Base-by-base conservation (phyloP, 2,329 filamentous ascomycete species). In the Meredithiella fracta region DNA sequence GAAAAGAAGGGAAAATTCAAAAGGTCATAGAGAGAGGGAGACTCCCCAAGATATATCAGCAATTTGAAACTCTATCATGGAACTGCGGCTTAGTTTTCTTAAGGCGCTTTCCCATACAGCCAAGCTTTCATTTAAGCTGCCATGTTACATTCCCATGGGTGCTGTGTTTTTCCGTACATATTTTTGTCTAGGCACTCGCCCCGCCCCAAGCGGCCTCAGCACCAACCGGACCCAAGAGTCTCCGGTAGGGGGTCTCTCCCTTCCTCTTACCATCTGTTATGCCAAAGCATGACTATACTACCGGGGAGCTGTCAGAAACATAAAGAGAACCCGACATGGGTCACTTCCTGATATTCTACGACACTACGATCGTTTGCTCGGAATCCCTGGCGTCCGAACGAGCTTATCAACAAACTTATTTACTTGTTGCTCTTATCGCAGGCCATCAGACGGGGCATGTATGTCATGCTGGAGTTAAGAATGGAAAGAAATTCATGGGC, bases 1-100 rank as follows among this genome's bases (percentile, higher is more conserved):
- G 53, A 54, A 63, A 52, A 62, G 57, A 47, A 25, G 52, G 38
- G 40, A 38, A 49, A 26, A 20, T 3, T 7, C 11, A 44, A 17
- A 44, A 8, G 17, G 8, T n/a, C 8, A 20, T n/a, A 4, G 17
- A 22, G 20, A 44, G 40, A 44, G 20, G 40, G 20, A 44, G 40
- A 22, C 3, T 22, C 40, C 15, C 40, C 8, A n/a, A n/a, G 15
- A 17, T 44, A 44, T 44, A 44, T 44, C 40, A 44, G 40, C 40
- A 44, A n/a, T 20, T 44, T 44, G 2, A 3, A 8, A n/a, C 40
- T 22, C 15, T 17, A 44, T 17, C 40, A 44, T 2, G 20, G 40
- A n/a, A n/a, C 15, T 17, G 4, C 11, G 15, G 3, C 3, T 44
- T n/a, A 15, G 3, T n/a, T 17, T n/a, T 22, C 15, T 8, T 8